Base-by-base conservation (phyloP, 169 alveolate genomes). In the Eimeria tenella region DNA sequence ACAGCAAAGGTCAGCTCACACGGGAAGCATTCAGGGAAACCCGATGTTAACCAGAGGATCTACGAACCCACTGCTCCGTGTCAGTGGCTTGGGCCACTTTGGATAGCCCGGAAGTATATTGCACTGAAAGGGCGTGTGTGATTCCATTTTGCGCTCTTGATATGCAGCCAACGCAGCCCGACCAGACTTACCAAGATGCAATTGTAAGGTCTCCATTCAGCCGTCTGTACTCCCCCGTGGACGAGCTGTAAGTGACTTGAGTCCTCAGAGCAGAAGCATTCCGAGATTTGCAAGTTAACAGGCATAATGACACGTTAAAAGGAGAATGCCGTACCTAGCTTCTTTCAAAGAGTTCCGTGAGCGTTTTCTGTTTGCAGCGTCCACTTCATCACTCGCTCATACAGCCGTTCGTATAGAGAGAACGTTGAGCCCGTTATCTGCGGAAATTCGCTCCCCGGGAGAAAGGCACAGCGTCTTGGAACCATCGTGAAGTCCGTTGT, bases 141-240 rank as follows among this genome's bases (percentile, higher is more conserved):
- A 23, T 15, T 5, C 23, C 23, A 8, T 21, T 21, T 17, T 68
- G 23, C 77, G 65, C 8, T 55, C 21, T 81, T 56, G 73, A 50
- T 25, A 21, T 31, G 68, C 89, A 81, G 74, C 91, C 91, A 8
- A 62, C 91, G 25, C 65, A 19, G 23, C 91, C 91, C 17, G 68
- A 58, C 15, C 62, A 60, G 50, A 55, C 73, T 3, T 90, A 75
- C 53, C 42, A 25, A 68, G 94, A 90, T 58, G 73, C 90, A 4
- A 62, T 90, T 31, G 94, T 75, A 56, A 65, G 75, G 19, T 90
- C 94, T n/a, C 94, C 94, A 10, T 74, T 75, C 63, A 82, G 63
- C 21, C 84, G 81, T 42, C 63, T 90, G 62, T 90, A 90, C 60
- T 81, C 79, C 70, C 94, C 94, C 25, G 77, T 31, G 52, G 84